Base-by-base conservation (phyloP, 768 basidiomycete genomes). In the Amanita phalloides region DNA sequence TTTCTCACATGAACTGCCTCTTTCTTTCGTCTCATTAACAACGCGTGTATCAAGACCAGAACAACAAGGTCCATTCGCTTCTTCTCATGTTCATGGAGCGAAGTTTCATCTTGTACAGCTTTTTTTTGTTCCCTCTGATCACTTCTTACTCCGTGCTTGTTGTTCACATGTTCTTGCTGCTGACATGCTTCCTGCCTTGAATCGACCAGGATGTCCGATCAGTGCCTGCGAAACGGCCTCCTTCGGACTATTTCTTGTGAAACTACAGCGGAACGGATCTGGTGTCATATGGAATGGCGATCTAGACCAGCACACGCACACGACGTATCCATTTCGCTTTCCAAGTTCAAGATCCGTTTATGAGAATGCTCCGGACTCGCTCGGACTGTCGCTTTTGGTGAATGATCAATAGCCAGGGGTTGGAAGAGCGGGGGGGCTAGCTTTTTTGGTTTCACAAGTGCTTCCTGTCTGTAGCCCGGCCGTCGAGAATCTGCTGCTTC, bases 221-320 rank as follows among this genome's bases (percentile, higher is more conserved):
- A 26, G 81, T 88, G 62, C 88, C 87, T 25, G 80, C 85, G 28
- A 90, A 89, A 70, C 77, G 88, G 3, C 88, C 90, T 20, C 87
- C 88, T 17, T 85, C 90, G 38, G 89, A 91, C 65, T 92, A 92
- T 61, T 92, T 92, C 67, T 68, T 92, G 45, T 90, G 66, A 66
- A 35, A n/a, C n/a, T 7, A 43, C 4, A 7, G 28, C 21, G n/a
- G 6, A 49, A 17, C 25, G 28, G 35, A 35, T 38, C 28, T 38
- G 23, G 48, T 8, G 37, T 28, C 38, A 17, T 41, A 39, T 37
- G 23, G 26, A 49, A 48, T 20, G 9, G 21, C 37, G 17, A 39
- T 14, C 25, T 8, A 39, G 25, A 23, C 20, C n/a, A 20, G 33
- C 46, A 48, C 46, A 36, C 6, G 33, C 14, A 48, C 33, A 48